Conservation (phyloP, 2,329 filamentous ascomycete species). For the Botrytis paeoniae region DNA sequence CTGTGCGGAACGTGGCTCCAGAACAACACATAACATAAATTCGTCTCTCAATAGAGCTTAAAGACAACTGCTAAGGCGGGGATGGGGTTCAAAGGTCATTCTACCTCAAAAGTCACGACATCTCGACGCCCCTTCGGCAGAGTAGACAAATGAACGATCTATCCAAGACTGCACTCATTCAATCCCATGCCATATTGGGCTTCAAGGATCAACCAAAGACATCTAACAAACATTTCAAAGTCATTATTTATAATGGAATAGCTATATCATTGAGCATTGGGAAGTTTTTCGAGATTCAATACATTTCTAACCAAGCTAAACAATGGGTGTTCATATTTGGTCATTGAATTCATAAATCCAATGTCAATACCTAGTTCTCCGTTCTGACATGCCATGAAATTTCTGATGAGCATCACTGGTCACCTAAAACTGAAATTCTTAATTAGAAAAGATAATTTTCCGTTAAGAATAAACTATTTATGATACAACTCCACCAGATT, state of each 20-base stretch:
- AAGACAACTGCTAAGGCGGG: not conserved
- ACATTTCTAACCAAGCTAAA: not conserved
- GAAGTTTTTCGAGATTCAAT: not conserved
- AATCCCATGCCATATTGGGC: not conserved
- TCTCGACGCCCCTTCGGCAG: not conserved
- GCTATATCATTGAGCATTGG: not conserved
- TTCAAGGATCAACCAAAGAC: not conserved
- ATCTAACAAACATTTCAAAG: not conserved
- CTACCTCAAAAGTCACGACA: not conserved
- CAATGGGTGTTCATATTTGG: not conserved
- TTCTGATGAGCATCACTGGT: not conserved
- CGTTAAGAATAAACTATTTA: not conserved
- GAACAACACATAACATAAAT: not conserved
- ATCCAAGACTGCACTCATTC: not conserved
- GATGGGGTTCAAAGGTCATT: not conserved
- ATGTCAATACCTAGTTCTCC: not conserved
- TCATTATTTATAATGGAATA: not conserved
- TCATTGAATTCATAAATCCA: not conserved
- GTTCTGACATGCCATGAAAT: not conserved
- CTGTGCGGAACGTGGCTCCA: not conserved
- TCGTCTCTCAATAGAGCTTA: not conserved
- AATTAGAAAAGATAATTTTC: not conserved
- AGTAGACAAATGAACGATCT: not conserved
- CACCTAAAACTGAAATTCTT: not conserved
- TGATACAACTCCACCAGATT: not conserved